phyloP scores from a whole-genome alignment of 2,329 filamentous ascomycete genomes.

The Talaromyces pinophilus region DNA sequence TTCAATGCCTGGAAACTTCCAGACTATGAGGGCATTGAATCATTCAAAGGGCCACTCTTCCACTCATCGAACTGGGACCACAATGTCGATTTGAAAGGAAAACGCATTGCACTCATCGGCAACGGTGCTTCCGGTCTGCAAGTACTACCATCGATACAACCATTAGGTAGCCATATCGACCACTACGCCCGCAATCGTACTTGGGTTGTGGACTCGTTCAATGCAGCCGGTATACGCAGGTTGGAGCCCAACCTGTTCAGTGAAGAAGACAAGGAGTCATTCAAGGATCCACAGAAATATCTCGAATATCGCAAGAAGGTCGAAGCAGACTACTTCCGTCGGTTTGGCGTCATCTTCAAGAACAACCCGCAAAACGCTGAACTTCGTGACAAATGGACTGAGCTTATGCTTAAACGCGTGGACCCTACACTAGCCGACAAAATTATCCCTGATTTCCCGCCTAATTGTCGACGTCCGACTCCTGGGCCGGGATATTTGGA shows the following conservation, averaged over 20 bases:
- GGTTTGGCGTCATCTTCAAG: constrained; percentile 58
- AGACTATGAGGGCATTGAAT: constrained; percentile 58
- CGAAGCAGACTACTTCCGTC: constrained; percentile 64
- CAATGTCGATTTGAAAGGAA: constrained; percentile 52
- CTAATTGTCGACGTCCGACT: constrained; percentile 65
- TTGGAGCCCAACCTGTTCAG: constrained; percentile 59
- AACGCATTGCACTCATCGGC: constrained; percentile 60
- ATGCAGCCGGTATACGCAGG: constrained; percentile 55
- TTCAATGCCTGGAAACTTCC: constrained; percentile 68
- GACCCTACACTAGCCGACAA: constrained; percentile 58
- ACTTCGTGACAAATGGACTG: constrained; percentile 51
- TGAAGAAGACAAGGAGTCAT: constrained; percentile 56
- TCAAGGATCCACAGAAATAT: constrained; percentile 63
- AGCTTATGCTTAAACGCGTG: constrained; percentile 58
- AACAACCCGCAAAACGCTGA: constrained; percentile 53
- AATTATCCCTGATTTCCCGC: constrained; percentile 64
- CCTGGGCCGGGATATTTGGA: constrained; percentile 69
- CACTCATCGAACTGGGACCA: constrained; percentile 65
- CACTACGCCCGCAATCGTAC: constrained; percentile 67
- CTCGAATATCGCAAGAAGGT: constrained; percentile 59
- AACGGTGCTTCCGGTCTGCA: constrained; percentile 65
- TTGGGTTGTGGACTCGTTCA: constrained; percentile 67
- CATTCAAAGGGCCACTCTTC: constrained; percentile 58
- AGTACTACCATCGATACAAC: constrained; percentile 44
- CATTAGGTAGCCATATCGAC: constrained; percentile 53